Evolutionary conservation across 1,284 basidiomycete species (phyloP).

Genomic region (Tylopilus microsporus): DNA sequence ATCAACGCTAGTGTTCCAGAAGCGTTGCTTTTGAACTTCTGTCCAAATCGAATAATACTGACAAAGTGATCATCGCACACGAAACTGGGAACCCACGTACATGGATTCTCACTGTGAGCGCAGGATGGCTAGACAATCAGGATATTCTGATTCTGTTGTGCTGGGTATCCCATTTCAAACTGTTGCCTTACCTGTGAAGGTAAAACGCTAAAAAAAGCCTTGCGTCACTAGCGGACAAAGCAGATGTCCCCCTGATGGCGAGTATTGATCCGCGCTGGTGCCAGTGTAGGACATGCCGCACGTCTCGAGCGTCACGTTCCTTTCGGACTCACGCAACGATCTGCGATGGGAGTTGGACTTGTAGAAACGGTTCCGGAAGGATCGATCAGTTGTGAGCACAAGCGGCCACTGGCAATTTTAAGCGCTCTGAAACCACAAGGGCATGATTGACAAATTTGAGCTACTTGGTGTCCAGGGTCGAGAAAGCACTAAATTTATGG

Average conservation of each 20-base stretch:
- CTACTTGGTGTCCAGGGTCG: neutral
- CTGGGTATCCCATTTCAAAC: no score
- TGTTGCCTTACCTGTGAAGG: neutral
- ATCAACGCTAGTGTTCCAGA: neutral
- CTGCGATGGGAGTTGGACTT: neutral
- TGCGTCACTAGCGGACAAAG: neutral
- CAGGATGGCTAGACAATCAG: neutral
- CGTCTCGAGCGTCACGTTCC: neutral
- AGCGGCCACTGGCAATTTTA: neutral
- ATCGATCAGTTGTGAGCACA: neutral
- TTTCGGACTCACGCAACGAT: neutral
- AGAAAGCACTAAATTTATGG: neutral
- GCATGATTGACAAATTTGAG: neutral
- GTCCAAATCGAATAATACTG: no score
- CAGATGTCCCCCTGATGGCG: neutral
- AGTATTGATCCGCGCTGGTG: neutral
- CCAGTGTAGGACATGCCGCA: neutral
- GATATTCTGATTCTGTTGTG: neutral
- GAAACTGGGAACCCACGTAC: no score
- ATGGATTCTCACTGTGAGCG: no score
- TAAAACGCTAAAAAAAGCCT: neutral
- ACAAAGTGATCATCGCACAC: no score
- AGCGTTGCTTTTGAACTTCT: neutral
- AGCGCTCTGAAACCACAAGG: neutral
- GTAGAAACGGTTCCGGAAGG: neutral